Evolutionary conservation across 768 basidiomycete species (phyloP).

Genomic region (Phylloporus rhodoxanthus): DNA sequence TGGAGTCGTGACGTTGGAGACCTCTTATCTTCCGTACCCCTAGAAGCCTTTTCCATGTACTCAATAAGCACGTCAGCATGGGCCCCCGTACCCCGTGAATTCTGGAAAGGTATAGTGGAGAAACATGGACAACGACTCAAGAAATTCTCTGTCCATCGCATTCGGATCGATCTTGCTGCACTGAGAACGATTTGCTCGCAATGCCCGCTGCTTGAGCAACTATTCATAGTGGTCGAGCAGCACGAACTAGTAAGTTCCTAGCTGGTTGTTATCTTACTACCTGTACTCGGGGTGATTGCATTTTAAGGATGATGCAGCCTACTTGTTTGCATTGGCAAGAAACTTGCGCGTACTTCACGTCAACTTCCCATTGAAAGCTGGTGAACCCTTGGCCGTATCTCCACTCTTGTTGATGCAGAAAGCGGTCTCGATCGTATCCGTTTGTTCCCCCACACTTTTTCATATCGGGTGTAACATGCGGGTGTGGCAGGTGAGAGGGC

Average conservation of each 20-base stretch:
- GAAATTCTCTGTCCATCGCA: conserved; percentile 59
- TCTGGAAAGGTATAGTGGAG: conserved; percentile 47
- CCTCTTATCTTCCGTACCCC: conserved; percentile 44
- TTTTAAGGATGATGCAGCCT: conserved; percentile 15
- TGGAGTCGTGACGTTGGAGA: conserved; percentile 43
- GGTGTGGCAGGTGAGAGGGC: conserved; percentile 59
- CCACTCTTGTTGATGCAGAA: conserved; percentile 25
- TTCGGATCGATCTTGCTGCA: conserved; percentile 46
- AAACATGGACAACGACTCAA: conserved; percentile 47
- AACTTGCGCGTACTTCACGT: conserved; percentile 56
- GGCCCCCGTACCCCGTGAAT: conserved; percentile 36
- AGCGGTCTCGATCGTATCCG: conserved; percentile 41
- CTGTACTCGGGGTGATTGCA: too few species aligned
- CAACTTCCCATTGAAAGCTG: conserved; percentile 37
- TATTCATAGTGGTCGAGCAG: conserved; percentile 56
- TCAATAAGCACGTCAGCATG: conserved; percentile 40
- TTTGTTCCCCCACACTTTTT: conserved; percentile 46
- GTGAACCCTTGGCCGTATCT: conserved; percentile 15
- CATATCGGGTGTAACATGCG: conserved; percentile 65
- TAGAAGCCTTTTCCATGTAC: conserved; percentile 62
- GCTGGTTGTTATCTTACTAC: neutral
- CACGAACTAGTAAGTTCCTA: conserved; percentile 37
- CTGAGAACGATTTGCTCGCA: conserved; percentile 50
- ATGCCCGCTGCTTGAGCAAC: conserved; percentile 51
- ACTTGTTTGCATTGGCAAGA: conserved; percentile 39